Evolutionary conservation across 805 yeast genomes (phyloP), one percentile per base, ranked within the genome.

Genomic region (Cyberlindnera xishuangbannaensis): DNA sequence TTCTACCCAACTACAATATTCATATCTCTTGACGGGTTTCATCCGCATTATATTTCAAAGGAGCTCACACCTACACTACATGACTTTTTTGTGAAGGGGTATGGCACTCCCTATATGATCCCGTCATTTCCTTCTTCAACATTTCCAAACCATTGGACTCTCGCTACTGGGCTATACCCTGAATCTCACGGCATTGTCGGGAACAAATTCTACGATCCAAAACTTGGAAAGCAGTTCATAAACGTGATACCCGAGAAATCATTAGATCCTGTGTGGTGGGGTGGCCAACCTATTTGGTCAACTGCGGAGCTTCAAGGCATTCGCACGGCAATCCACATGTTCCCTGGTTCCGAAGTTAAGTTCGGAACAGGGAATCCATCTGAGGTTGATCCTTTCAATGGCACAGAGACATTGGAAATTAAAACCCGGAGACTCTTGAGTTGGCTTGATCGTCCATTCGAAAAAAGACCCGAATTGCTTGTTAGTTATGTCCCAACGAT

Each of bases 61-160:
- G 59, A 64, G 14, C 50, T 67, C 19, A 88, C 96, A 0, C 97
- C 97, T 1, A 64, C 74, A 23, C 51, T 88, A 53, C 78, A 82
- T 50, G 56, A 64, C 8, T 55, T 88, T 54, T 58, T 76, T 42
- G 43, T 65, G 4, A 58, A 72, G 17, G 69, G 65, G 5, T 70
- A 64, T 31, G 81, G 78, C 12, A 76, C 86, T 4, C 96, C 97
- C 1, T 86, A 73, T 50, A 84, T 90, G 90, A 59, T 61, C 7
- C 95, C 97, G 1, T 71, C 86, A 3, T 86, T 87, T 53, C 97
- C 97, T 4, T 74, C 95, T 1, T 82, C 85, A 16, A 83, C 95
- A 1, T 84, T 85, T 48, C 92, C 95, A 1, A 88, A 90, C 54
- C 95, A 87, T 56, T 90, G 95, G 90, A 77, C 95, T 1, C 55